A percentile compares a stretch with the other conserved stretches of the same genome.
Evolutionary conservation across 1,284 basidiomycete genomes (phyloP).

Genomic region (Sporisorium iseilematis-ciliati): DNA sequence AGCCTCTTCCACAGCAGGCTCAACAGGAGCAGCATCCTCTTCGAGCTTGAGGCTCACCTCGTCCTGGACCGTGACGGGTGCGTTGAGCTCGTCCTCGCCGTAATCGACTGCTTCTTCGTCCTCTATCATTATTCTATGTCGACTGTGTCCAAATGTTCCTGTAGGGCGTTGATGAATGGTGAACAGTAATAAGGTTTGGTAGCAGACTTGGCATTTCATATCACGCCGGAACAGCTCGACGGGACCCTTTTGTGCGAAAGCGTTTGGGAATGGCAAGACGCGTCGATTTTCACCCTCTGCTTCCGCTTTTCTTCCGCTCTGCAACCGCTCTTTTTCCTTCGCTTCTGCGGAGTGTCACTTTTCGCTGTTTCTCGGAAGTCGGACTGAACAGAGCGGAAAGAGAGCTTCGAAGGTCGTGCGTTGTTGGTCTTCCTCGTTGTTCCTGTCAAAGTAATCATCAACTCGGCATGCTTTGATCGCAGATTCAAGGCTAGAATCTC

Average conservation of each 20-base stretch:
- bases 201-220: too few relatives aligned
- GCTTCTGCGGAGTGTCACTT: background rate
- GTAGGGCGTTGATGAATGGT: background rate
- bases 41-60: slow-evolving; percentile 42
- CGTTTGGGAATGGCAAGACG: slow-evolving; percentile 2
- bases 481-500: too few relatives aligned
- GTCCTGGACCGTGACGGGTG: slow-evolving; percentile 23
- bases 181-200: background rate
- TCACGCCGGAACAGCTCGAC: background rate
- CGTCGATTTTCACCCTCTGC: slow-evolving; percentile 6
- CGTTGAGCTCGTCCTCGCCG: slow-evolving; percentile 42
- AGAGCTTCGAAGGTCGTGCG: slow-evolving; percentile 2
- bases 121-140: slow-evolving; percentile 28
- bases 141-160: background rate
- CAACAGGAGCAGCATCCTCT: slow-evolving; percentile 5
- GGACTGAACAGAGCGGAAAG: background rate
- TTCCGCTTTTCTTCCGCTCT: background rate
- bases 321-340: background rate
- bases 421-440: too few relatives aligned
- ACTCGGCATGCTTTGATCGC: background rate
- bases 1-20: background rate
- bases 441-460: background rate
- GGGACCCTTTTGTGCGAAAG: slow-evolving; percentile 1
- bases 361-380: slow-evolving; percentile 13
- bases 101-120: slow-evolving; percentile 54